Percentiles rank a stretch among this genome's conserved stretches.
Conservation (phyloP, 2,329 filamentous ascomycete genomes). For the Scytalidium sp. region DNA sequence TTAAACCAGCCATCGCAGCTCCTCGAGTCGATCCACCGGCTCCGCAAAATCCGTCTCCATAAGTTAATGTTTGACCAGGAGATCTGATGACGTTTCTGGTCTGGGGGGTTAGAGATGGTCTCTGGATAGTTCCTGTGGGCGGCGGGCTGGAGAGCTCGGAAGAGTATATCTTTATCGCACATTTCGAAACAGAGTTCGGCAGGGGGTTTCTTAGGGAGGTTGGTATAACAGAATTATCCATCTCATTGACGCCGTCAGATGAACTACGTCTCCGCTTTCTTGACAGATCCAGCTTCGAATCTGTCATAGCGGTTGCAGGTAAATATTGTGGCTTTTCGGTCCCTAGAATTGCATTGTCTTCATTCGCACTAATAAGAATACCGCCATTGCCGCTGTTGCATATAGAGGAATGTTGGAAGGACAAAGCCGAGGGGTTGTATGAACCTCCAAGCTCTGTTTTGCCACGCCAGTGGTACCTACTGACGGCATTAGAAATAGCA, state of each 20-base stretch:
- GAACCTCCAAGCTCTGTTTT: constrained; percentile 37
- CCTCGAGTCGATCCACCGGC: constrained; percentile 68
- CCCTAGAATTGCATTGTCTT: not conserved
- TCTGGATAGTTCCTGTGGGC: constrained; percentile 19
- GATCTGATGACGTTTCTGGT: constrained; percentile 13
- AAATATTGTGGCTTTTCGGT: not conserved
- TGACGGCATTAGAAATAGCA: constrained; percentile 5
- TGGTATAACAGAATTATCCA: constrained; percentile 2
- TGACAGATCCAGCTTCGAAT: not conserved
- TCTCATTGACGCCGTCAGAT: constrained; percentile 6
- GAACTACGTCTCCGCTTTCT: constrained; percentile 4
- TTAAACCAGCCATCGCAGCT: constrained; percentile 55
- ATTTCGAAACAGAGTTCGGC: not conserved
- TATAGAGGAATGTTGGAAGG: not conserved
- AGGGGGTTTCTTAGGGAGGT: not conserved
- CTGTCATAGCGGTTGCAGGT: not conserved
- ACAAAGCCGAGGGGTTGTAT: constrained; percentile 23
- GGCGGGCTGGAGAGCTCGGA: constrained; percentile 14
- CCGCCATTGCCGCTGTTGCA: no score
- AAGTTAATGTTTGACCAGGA: constrained; percentile 53
- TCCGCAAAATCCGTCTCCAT: constrained; percentile 71
- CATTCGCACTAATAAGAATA: not conserved
- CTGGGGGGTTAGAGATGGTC: constrained; percentile 7
- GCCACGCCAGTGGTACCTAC: constrained; percentile 34
- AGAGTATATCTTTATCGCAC: constrained; percentile 9